Base-by-base conservation (phyloP, 768 basidiomycete genomes). In the Russula sp. region DNA sequence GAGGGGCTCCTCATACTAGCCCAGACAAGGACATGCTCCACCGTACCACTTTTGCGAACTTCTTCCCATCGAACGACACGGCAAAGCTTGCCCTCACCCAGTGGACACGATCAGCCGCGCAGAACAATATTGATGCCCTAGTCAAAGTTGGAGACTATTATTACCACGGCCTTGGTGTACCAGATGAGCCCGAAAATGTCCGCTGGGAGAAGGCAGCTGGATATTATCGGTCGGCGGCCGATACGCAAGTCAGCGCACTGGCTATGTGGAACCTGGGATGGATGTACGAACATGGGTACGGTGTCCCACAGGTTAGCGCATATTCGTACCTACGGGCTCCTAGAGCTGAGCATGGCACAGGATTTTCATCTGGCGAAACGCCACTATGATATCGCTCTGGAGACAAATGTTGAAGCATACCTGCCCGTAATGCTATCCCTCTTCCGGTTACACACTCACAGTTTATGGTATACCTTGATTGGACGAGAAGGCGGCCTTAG, bases 81-180 rank as follows among this genome's bases (percentile, higher is more conserved):
- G 94, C 93, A 4, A 80, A 83, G 48, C 80, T 92, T 9, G 95
- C 94, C 0, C 77, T 99, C 56, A 90, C 88, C 0, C 92, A 96
- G 71, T 99, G 96, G 96, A 92, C 87, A 30, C 86, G 97, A 16
- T 94, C 95, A 3, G 94, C 96, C 10, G 86, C 84, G 2, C 97
- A 99, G 73, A 86, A 89, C 59, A 95, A 99, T 70, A 82, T 97
- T n/a, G 97, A 99, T 72, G 89, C 97, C 13, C 80, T 98, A 63
- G 94, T 99, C 66, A 99, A 98, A 80, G 94, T 98, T 5, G 97
- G 94, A 44, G 97, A 99, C 73, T 97, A 98, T 73, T 96, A 95
- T 75, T 98, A 92, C 71, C 87, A 92, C 67, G 94, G 94, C 0
- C 80, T 94, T 5, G 94, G 92, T 13, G 86, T 93, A 1, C 77